Conservation (phyloP, 306 rosid species). For the Cucumis hystrix region DNA sequence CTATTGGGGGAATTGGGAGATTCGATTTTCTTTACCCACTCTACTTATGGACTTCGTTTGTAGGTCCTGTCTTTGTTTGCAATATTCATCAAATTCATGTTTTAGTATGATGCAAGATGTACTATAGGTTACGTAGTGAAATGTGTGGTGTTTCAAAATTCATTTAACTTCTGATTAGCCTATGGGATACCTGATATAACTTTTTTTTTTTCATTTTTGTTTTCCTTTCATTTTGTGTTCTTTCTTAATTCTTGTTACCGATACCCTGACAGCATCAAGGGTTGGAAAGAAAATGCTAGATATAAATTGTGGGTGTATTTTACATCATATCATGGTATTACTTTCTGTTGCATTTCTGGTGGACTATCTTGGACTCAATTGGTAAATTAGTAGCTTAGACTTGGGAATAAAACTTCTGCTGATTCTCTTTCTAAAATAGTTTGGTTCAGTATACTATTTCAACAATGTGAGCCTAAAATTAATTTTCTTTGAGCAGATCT, state of each 20-base stretch:
- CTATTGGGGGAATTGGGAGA: background rate
- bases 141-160: background rate
- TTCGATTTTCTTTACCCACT: background rate
- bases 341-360: background rate
- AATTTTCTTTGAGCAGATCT: constrained; percentile 38
- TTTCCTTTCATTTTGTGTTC: background rate
- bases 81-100: background rate
- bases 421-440: background rate
- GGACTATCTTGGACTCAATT: background rate
- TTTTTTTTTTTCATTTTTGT: background rate
- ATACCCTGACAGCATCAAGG: background rate
- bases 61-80: too few relatives aligned
- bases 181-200: background rate
- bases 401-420: background rate
- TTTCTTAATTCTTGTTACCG: background rate
- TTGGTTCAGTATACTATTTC: background rate
- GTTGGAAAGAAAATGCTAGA: background rate
- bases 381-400: background rate
- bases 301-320: background rate
- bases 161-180: background rate
- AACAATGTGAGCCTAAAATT: constrained; percentile 7
- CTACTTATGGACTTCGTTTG: background rate
- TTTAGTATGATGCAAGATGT: background rate
- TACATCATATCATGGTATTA: background rate
- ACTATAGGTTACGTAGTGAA: background rate